These are phyloP conservation scores for Nakazawaea pomicola DNA, from an alignment of 805 yeast species.

Conservation along the genomic window DNA sequence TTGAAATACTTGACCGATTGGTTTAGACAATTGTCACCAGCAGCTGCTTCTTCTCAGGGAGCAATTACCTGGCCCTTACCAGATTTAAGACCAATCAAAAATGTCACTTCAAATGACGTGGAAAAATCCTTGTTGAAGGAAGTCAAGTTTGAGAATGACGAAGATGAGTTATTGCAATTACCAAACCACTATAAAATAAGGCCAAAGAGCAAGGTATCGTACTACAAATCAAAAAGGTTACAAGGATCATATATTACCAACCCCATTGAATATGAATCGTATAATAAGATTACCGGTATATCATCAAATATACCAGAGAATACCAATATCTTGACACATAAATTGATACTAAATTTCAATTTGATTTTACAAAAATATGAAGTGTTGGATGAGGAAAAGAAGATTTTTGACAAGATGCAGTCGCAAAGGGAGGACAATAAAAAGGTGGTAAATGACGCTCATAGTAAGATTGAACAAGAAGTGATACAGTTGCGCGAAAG, in stretches of 20 bases:
- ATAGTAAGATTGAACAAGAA: slow-evolving; percentile 40
- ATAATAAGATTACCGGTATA: slow-evolving; percentile 30
- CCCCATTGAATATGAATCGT: slow-evolving; percentile 41
- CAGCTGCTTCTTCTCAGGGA: neutral
- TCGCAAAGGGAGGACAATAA: slow-evolving; percentile 37
- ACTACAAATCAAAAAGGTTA: slow-evolving; percentile 58
- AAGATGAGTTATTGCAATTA: slow-evolving; percentile 24
- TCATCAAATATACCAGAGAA: slow-evolving; percentile 19
- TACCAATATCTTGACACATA: slow-evolving; percentile 53
- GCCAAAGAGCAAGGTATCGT: slow-evolving; percentile 27
- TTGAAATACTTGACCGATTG: slow-evolving; percentile 59
- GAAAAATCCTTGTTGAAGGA: slow-evolving; percentile 74
- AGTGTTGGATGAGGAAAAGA: slow-evolving; percentile 40
- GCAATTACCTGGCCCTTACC: slow-evolving; percentile 70
- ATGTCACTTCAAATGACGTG: slow-evolving; percentile 67
- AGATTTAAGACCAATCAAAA: slow-evolving; percentile 57
- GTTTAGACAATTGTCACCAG: slow-evolving; percentile 37
- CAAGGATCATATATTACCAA: slow-evolving; percentile 59
- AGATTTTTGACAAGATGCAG: slow-evolving; percentile 36
- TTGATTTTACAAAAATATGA: slow-evolving; percentile 38
- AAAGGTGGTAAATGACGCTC: slow-evolving; percentile 37
- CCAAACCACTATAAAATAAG: slow-evolving; percentile 20
- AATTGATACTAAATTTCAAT: slow-evolving; percentile 52
- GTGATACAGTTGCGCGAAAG: slow-evolving; percentile 33
- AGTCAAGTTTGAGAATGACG: slow-evolving; percentile 57